Conservation (phyloP, 805 yeast species). For the Candida dajiaensis region DNA sequence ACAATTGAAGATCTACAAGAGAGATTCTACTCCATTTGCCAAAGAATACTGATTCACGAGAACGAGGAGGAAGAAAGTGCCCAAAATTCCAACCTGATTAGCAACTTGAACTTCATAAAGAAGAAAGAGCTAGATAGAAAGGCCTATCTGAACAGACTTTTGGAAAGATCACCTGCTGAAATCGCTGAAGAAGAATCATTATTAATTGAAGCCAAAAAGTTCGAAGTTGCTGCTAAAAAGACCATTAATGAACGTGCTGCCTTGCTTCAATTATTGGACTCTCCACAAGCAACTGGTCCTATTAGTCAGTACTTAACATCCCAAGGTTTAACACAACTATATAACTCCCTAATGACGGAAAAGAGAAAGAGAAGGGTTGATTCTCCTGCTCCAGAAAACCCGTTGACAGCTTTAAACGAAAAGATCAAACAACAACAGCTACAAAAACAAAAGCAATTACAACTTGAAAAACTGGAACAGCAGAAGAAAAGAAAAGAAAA, state of each 20-base stretch:
- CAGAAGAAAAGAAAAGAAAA: constrained; percentile 20
- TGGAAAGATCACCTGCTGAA: constrained; percentile 89
- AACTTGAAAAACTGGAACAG: constrained; percentile 19
- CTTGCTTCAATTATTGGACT: constrained; percentile 71
- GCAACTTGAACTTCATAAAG: constrained; percentile 62
- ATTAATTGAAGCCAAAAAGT: constrained; percentile 85
- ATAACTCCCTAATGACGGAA: constrained; percentile 69
- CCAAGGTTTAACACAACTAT: constrained; percentile 84
- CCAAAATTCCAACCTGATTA: constrained; percentile 48
- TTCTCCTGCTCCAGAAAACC: constrained; percentile 35
- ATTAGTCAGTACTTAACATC: constrained; percentile 75
- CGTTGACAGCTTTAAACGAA: constrained; percentile 37
- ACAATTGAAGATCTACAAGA: constrained; percentile 77
- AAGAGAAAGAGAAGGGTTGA: constrained; percentile 47
- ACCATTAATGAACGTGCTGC: constrained; percentile 79
- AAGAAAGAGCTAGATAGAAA: constrained; percentile 75
- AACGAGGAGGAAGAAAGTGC: constrained; percentile 27
- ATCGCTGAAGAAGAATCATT: constrained; percentile 96
- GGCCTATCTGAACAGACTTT: constrained; percentile 65
- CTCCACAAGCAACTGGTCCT: constrained; percentile 75
- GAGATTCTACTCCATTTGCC: constrained; percentile 68
- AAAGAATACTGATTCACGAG: constrained; percentile 42
- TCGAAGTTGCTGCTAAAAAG: constrained; percentile 88
- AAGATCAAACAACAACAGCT: constrained; percentile 25
- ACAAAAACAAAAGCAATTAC: constrained; percentile 20